phyloP scores from a whole-genome alignment of 2,329 filamentous ascomycete species.

The Raffaelea albimanens region DNA sequence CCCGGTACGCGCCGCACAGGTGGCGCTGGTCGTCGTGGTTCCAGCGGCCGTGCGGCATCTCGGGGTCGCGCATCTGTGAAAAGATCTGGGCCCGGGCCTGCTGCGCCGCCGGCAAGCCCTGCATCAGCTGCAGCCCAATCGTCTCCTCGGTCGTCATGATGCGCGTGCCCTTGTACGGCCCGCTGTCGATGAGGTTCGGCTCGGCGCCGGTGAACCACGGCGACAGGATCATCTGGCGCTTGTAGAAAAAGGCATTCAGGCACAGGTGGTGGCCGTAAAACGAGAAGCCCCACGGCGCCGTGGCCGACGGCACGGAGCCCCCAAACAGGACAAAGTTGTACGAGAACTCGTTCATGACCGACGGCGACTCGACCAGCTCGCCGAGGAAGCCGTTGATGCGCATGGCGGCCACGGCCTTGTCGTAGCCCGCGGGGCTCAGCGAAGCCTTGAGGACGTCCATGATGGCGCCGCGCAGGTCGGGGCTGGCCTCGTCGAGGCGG shows the following conservation, averaged over 20 bases:
- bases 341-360: constrained; percentile 63
- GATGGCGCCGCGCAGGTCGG: constrained; percentile 35
- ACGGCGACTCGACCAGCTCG: constrained; percentile 50
- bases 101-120: constrained; percentile 37
- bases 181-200: constrained; percentile 63
- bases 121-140: constrained; percentile 61
- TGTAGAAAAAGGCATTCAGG: constrained; percentile 59
- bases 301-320: constrained; percentile 15
- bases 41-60: constrained; percentile 62
- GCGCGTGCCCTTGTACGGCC: constrained; percentile 51
- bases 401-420: constrained; percentile 61
- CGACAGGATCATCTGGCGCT: constrained; percentile 55
- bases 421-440: constrained; percentile 61
- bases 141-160: constrained; percentile 58
- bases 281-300: constrained; percentile 57
- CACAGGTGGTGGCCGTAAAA: constrained; percentile 76
- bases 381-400: constrained; percentile 68
- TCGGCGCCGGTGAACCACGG: constrained; percentile 76
- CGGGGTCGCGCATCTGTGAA: constrained; percentile 49
- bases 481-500: constrained; percentile 51
- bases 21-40: constrained; percentile 75
- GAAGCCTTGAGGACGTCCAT: constrained; percentile 47
- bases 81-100: constrained; percentile 47
- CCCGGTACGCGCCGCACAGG: constrained; percentile 66
- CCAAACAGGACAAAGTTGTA: constrained; percentile 72